Conservation (phyloP, 306 rosid genomes). For the Spatholobus suberectus region DNA sequence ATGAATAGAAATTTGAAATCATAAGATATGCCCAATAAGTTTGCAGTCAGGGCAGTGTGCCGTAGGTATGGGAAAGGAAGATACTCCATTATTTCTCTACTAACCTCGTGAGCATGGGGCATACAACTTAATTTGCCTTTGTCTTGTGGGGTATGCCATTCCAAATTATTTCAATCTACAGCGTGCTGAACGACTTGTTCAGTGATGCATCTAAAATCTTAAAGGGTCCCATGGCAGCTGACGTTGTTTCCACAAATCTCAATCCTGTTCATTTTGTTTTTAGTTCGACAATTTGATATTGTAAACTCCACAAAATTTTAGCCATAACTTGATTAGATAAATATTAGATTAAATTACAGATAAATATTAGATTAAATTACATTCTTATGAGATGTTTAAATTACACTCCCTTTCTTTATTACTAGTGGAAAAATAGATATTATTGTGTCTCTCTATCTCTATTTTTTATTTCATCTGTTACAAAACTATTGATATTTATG, state of each 20-base stretch:
- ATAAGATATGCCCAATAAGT: constrained; percentile 8
- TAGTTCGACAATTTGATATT: neutral
- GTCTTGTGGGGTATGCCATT: constrained; percentile 27
- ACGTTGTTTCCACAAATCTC: neutral
- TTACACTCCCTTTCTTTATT: no score
- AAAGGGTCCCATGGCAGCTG: neutral
- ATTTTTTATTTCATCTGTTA: no score
- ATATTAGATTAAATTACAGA: no score
- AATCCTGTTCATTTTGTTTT: neutral
- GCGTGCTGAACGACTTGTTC: no score
- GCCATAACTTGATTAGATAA: no score
- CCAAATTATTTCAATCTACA: neutral
- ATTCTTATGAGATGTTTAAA: no score
- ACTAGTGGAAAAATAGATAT: no score
- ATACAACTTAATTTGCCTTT: constrained; percentile 28
- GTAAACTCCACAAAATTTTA: neutral
- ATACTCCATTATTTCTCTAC: constrained; percentile 26
- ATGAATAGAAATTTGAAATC: neutral
- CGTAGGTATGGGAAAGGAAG: neutral
- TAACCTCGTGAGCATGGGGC: constrained; percentile 47
- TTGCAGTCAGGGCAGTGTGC: constrained; percentile 1
- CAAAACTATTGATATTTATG: no score
- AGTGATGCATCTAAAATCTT: neutral
- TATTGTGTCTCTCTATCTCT: no score
- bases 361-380: no score